Evolutionary conservation across 345 rosid species (phyloP).

Genomic region (Gossypium longicalyx): DNA sequence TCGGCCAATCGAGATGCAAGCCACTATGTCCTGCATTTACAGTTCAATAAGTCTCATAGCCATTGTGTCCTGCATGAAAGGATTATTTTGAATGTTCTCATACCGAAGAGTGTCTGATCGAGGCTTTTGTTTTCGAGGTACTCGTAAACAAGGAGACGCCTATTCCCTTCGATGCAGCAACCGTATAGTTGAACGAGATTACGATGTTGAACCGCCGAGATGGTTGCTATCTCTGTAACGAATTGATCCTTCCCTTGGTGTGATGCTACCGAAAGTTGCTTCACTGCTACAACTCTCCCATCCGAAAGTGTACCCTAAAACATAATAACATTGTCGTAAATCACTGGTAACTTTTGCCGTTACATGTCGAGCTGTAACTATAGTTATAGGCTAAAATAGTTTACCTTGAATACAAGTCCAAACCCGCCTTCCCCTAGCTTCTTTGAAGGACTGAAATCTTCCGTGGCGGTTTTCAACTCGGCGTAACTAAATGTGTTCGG

Average conservation of each 20-base stretch:
- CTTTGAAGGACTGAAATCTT: conserved; percentile 30
- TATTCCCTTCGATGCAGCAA: conserved; percentile 60
- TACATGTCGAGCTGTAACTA: neutral
- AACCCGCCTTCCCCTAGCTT: conserved; percentile 40
- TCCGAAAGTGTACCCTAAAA: conserved; percentile 33
- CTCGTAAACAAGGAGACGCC: conserved; percentile 62
- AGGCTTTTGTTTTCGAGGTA: conserved; percentile 68
- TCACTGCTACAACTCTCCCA: conserved; percentile 38
- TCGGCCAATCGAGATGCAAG: conserved; percentile 40
- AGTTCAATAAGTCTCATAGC: neutral
- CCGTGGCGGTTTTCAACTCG: conserved; percentile 30
- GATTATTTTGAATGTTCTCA: neutral
- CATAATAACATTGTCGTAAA: neutral
- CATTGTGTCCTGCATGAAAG: neutral
- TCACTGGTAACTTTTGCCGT: neutral
- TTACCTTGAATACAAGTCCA: conserved; percentile 39
- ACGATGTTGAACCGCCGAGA: conserved; percentile 54
- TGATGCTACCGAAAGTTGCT: conserved; percentile 35
- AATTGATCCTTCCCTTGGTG: conserved; percentile 36
- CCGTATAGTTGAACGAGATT: conserved; percentile 70
- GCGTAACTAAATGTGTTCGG: conserved; percentile 32
- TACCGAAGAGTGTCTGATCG: conserved; percentile 69
- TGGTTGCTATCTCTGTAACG: conserved; percentile 30
- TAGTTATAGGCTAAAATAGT: neutral
- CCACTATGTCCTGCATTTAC: conserved; percentile 23